Conservation (phyloP, 306 rosid genomes). For the Morella rubra region DNA sequence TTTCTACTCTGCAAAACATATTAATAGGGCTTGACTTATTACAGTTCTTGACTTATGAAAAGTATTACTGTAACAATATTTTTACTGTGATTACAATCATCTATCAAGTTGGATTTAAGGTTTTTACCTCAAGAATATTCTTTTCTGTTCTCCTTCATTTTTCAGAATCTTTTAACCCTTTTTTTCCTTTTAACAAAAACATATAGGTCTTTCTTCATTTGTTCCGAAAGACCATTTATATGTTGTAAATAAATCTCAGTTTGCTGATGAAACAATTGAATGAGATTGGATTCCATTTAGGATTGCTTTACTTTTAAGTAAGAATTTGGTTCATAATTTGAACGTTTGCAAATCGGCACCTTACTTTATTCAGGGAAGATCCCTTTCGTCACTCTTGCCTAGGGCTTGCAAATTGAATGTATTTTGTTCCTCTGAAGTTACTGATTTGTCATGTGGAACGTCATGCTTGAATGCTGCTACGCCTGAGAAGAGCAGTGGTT, state of each 20-base stretch:
- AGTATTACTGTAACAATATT: too few species aligned
- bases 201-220: too few species aligned
- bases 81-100: too few species aligned
- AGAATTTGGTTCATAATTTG: too few species aligned
- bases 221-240: too few species aligned
- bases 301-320: too few species aligned
- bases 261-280: too few species aligned
- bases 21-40: too few species aligned
- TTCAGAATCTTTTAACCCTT: not conserved
- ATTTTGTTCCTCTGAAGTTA: constrained; percentile 37
- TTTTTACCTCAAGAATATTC: not conserved
- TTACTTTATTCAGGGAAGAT: not conserved
- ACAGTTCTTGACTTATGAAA: too few species aligned
- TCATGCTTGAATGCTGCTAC: constrained; percentile 36
- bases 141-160: not conserved
- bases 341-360: not conserved
- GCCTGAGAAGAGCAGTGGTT: constrained; percentile 27
- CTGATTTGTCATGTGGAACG: constrained; percentile 30
- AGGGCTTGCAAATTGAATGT: constrained; percentile 19
- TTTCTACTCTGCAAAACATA: too few species aligned
- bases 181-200: not conserved
- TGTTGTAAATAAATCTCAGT: too few species aligned
- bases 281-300: too few species aligned
- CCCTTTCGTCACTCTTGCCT: not conserved
- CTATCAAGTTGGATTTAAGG: not conserved